Evolutionary conservation across 805 yeast genomes (phyloP).

Genomic region (Yamadazyma sp.): DNA sequence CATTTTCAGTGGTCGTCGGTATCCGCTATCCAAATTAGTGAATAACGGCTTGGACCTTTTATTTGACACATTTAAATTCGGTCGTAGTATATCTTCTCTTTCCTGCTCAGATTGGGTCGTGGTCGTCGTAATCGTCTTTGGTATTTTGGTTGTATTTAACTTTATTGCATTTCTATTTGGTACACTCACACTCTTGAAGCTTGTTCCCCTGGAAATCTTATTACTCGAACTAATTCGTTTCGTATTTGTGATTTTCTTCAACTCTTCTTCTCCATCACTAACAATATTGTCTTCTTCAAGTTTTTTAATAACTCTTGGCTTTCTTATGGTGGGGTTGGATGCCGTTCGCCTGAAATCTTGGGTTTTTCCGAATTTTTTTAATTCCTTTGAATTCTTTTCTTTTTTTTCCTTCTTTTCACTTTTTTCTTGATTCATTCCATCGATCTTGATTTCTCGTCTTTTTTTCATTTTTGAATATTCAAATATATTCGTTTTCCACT

Average conservation of each 20-base stretch:
- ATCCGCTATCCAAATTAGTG: not conserved
- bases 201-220: not conserved
- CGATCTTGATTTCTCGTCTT: slow-evolving; percentile 1
- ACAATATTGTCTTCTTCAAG: slow-evolving; percentile 8
- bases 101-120: not conserved
- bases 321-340: not conserved
- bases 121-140: too few relatives aligned
- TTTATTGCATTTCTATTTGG: too few relatives aligned
- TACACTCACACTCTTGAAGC: not conserved
- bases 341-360: too few relatives aligned
- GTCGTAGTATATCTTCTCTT: not conserved
- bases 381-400: too few relatives aligned
- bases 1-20: slow-evolving; percentile 10
- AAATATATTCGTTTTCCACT: slow-evolving; percentile 22
- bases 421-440: not conserved
- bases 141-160: too few relatives aligned
- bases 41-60: slow-evolving; percentile 4
- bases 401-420: not conserved
- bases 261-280: slow-evolving; percentile 8
- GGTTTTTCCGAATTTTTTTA: too few relatives aligned
- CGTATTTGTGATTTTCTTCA: not conserved
- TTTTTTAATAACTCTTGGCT: slow-evolving; percentile 1
- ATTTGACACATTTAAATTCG: not conserved
- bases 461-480: slow-evolving; percentile 14
- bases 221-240: not conserved